Percentiles rank a stretch among this genome's conserved stretches.
Conservation (phyloP, 129 eudicot species). For the Tagetes erecta region DNA sequence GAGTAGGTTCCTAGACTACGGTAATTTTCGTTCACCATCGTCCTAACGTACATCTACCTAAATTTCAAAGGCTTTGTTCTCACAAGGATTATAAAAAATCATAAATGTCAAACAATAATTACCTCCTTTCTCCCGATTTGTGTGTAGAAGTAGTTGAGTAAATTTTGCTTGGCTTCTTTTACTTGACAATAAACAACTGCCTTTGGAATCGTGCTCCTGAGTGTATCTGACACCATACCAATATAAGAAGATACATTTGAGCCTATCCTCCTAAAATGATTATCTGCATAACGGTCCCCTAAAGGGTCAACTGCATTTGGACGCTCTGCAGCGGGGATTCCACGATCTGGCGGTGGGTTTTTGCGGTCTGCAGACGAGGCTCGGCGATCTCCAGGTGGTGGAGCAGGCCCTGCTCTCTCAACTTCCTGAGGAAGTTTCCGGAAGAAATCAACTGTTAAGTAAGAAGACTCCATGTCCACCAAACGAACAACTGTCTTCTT, state of each 20-base stretch:
- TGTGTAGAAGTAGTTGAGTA: conserved; percentile 58
- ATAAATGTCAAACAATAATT: conserved; percentile 4
- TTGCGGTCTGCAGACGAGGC: conserved; percentile 41
- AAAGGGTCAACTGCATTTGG: conserved; percentile 38
- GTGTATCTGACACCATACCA: conserved; percentile 52
- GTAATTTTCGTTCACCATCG: neutral
- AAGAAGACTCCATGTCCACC: conserved; percentile 74
- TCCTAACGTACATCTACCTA: neutral
- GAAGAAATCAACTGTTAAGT: conserved; percentile 64
- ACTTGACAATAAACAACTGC: conserved; percentile 69
- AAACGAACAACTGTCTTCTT: conserved; percentile 56
- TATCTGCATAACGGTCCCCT: conserved; percentile 54
- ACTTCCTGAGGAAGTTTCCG: conserved; percentile 62
- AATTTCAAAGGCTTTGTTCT: neutral
- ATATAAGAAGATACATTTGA: conserved; percentile 65
- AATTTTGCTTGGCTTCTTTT: conserved; percentile 58
- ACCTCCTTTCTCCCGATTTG: conserved; percentile 68
- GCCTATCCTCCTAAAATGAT: conserved; percentile 56
- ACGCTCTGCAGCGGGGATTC: conserved; percentile 30
- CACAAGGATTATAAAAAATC: conserved; percentile 1
- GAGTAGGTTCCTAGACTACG: neutral
- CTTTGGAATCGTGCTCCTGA: conserved; percentile 59
- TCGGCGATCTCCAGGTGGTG: conserved; percentile 38
- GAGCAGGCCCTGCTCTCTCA: conserved; percentile 41
- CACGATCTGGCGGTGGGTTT: conserved; percentile 38